Conservation (phyloP, 1,284 basidiomycete species). For the Leccinum laetum region DNA sequence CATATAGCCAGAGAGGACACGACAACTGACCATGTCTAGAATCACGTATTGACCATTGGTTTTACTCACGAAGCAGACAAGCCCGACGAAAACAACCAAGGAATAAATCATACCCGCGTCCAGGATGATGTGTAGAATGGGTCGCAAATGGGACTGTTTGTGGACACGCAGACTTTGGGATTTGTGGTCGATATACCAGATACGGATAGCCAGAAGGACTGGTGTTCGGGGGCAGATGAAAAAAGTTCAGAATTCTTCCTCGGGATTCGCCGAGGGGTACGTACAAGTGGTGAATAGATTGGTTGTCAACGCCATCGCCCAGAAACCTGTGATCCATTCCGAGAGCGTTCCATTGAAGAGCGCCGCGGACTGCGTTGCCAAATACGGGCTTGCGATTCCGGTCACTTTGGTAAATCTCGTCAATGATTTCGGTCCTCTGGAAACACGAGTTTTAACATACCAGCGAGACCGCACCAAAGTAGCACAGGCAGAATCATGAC, state of each 20-base stretch:
- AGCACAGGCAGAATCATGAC: no score
- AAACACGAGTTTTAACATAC: background rate
- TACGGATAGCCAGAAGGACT: background rate
- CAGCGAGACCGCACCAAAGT: no score
- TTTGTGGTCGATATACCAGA: background rate
- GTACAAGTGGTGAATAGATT: background rate
- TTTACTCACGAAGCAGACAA: no score
- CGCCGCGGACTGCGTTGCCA: background rate
- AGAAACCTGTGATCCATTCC: background rate
- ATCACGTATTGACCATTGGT: no score
- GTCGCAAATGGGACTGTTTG: background rate
- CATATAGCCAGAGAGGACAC: no score
- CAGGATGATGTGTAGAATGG: background rate
- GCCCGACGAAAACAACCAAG: background rate
- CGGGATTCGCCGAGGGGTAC: background rate
- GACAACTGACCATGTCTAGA: no score
- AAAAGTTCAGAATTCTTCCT: no score
- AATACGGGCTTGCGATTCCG: background rate
- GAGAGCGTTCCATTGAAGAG: background rate
- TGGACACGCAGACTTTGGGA: background rate
- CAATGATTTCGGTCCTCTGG: background rate
- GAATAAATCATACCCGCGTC: constrained; percentile 2
- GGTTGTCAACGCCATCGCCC: background rate
- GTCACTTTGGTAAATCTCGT: background rate
- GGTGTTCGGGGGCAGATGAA: background rate